Evolutionary conservation across 192 early-diverging fungal genomes (phyloP), one percentile per base, ranked within the genome.

Genomic region (Backusella luteola): DNA sequence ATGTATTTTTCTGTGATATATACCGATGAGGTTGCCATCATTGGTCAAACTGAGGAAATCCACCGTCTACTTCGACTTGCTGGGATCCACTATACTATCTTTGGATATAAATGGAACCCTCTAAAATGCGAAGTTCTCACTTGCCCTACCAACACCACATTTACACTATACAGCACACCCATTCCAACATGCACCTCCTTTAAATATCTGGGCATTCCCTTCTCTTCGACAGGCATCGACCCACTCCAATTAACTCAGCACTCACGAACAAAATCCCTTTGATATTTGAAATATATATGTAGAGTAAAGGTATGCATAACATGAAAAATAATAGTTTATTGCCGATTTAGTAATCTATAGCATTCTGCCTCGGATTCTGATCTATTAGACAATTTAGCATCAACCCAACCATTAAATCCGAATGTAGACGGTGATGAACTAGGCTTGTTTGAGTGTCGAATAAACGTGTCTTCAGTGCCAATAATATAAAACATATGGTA

Each of bases 401-500:
- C 12, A 63, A 63, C 12, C 56, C 56, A 63, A 29, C 0, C 2
- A 63, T 29, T 8, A 26, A 26, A 11, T 26, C 26, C 26, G 4
- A 63, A 63, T 12, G 26, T 23, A 29, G 56, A 63, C 12, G 56
- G 3, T 63, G 23, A 26, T 67, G 29, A 19, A 12, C 34, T 34
- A 35, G 34, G 66, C 19, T 35, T 67, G 17, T 17, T 35, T 17
- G 15, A 9, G n/a, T 19, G 74, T 7, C 79, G 53, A 42, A 76
- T 34, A 23, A 80, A 73, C 44, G 70, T 52, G 73, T 99, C 97
- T 81, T 99, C 97, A 6, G 96, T 96, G 29, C 93, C 88, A 67
- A 94, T 95, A 23, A 99, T 90, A 81, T 95, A 98, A 73, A 96
- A 98, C 67, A 99, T 93, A 85, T 96, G 95, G 87, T 99, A 99